Evolutionary conservation across 2,329 filamentous ascomycete genomes (phyloP), one percentile per base, ranked within the genome.

Genomic region (Colletotrichum orbiculare): DNA sequence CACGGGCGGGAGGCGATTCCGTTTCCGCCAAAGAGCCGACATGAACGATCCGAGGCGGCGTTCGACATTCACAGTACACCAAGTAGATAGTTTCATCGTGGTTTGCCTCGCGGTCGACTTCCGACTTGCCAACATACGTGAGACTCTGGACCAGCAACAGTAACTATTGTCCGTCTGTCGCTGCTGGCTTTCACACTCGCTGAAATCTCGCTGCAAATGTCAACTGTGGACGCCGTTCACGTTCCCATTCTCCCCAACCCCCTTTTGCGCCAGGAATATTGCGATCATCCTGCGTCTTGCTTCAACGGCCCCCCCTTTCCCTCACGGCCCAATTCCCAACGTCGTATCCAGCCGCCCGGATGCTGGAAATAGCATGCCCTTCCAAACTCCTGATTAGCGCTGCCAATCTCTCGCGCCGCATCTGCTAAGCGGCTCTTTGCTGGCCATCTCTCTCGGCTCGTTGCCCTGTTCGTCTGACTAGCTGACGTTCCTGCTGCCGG

Each of bases 331-430:
- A 42, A 50, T 47, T 9, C 8, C 8, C 6, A 12, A 11, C 49
- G 60, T 60, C 43, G 38, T 38, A 64, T 48, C 25, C 41, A 46
- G 9, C 46, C 46, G 57, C 55, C 35, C 50, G 12, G 8, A 37
- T 15, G 25, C 34, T 37, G 41, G 35, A 50, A 61, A 65, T 50
- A 52, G 62, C 54, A 49, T n/a, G 34, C 10, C 12, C 38, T 39
- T 15, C 15, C 8, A 43, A 60, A 60, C 25, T 45, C 37, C 9
- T 39, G 15, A 13, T 12, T 15, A n/a, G 48, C 17, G 45, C 42
- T 39, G 17, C 37, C 15, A 13, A 39, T 11, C 37, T 25, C 33
- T 12, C 37, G 49, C 49, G 56, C 37, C 43, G 38, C 17, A 39
- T 15, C n/a, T 54, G 15, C 9, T 45, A n/a, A 45, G 49, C 55